phyloP scores from a whole-genome alignment of 1,284 basidiomycete species.

The Sanghuangporus baumii region DNA sequence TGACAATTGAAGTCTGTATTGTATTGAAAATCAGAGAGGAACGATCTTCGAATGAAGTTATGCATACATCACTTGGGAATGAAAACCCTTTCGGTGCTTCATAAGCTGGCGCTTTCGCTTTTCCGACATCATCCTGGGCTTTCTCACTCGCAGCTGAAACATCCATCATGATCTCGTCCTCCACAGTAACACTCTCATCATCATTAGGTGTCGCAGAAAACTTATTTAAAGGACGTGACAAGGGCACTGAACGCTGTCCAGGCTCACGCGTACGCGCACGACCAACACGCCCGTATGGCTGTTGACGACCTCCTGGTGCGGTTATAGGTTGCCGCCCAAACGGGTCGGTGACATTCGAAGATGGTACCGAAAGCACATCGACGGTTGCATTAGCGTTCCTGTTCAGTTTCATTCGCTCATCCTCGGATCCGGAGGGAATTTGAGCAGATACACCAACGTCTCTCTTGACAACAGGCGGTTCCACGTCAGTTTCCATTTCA shows the following conservation, averaged over 20 bases:
- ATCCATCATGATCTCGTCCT: slow-evolving; percentile 30
- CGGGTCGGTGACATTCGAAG: neutral
- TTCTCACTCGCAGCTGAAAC: neutral
- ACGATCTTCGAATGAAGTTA: neutral
- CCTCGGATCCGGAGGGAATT: slow-evolving; percentile 15
- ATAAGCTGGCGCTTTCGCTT: slow-evolving; percentile 49
- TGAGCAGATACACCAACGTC: slow-evolving; percentile 15
- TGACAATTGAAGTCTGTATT: slow-evolving; percentile 22
- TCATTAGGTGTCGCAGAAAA: slow-evolving; percentile 65
- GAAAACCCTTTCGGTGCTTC: slow-evolving; percentile 58
- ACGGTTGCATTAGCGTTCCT: neutral
- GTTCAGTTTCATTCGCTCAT: neutral
- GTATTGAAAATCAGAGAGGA: neutral
- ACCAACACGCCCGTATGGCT: slow-evolving; percentile 61
- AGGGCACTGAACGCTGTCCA: slow-evolving; percentile 41
- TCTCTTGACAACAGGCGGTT: slow-evolving; percentile 21
- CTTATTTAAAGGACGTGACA: slow-evolving; percentile 38
- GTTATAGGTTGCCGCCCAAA: slow-evolving; percentile 21
- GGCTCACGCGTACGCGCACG: slow-evolving; percentile 39
- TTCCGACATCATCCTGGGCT: slow-evolving; percentile 41
- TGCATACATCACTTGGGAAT: slow-evolving; percentile 58
- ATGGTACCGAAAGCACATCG: neutral
- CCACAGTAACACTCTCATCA: slow-evolving; percentile 28
- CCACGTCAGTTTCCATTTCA: slow-evolving; percentile 23
- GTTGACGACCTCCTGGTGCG: slow-evolving; percentile 25